Conservation (phyloP, 2,329 filamentous ascomycete genomes). For the Penicillium glabrum region DNA sequence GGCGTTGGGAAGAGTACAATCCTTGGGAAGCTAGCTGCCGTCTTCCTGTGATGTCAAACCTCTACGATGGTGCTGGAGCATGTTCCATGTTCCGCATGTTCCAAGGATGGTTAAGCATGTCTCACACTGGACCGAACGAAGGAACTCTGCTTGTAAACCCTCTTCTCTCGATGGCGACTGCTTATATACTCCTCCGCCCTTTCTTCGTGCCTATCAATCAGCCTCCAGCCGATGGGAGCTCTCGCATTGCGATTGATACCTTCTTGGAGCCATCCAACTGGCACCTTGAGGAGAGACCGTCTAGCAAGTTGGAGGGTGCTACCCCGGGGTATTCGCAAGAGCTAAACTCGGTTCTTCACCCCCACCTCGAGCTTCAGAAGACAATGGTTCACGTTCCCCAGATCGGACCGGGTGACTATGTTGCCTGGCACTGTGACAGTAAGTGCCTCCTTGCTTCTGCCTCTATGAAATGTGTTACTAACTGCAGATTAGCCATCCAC, state of each 20-base stretch:
- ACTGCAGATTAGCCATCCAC: constrained; percentile 5
- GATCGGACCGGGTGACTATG: constrained; percentile 7
- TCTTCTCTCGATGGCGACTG: constrained; percentile 66
- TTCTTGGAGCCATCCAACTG: neutral
- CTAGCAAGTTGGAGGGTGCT: constrained; percentile 5
- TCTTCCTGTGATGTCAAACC: constrained; percentile 63
- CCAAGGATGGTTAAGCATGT: constrained; percentile 78
- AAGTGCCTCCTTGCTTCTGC: neutral
- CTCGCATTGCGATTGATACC: constrained; percentile 2
- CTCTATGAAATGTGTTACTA: neutral
- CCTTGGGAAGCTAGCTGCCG: constrained; percentile 71
- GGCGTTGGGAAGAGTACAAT: constrained; percentile 73
- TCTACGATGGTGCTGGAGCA: constrained; percentile 73
- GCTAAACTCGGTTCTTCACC: constrained; percentile 4
- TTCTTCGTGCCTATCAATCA: constrained; percentile 63
- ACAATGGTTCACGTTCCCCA: constrained; percentile 6
- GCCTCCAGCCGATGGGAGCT: constrained; percentile 3
- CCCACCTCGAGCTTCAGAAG: constrained; percentile 3
- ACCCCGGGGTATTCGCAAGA: constrained; percentile 9
- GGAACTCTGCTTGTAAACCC: constrained; percentile 70
- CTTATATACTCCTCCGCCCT: constrained; percentile 73
- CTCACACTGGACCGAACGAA: constrained; percentile 63
- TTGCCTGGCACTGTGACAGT: neutral
- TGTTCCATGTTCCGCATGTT: constrained; percentile 80
- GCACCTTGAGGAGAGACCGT: neutral